phyloP scores from a whole-genome alignment of 1,284 basidiomycete genomes.

The Ganoderma resinaceum region DNA sequence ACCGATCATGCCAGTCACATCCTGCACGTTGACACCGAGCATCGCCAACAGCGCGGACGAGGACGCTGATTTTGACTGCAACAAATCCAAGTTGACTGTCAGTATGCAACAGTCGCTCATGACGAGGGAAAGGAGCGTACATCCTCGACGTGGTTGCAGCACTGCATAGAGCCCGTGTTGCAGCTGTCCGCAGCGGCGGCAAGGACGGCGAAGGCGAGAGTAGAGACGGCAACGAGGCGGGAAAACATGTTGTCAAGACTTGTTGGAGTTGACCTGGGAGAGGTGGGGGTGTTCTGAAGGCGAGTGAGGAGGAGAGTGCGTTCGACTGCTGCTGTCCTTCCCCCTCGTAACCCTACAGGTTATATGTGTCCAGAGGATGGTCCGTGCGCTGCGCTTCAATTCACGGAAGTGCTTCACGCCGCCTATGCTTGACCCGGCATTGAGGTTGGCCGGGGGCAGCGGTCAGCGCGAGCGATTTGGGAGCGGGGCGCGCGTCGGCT shows the following conservation, averaged over 20 bases:
- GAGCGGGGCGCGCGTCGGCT: background rate
- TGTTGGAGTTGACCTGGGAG: background rate
- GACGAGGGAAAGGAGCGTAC: conserved; percentile 11
- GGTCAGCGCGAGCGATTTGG: background rate
- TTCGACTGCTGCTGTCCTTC: background rate
- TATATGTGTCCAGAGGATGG: background rate
- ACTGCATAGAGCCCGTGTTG: conserved; percentile 31
- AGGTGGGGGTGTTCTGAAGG: background rate
- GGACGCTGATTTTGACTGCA: conserved; percentile 19
- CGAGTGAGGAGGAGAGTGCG: background rate
- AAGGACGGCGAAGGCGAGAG: conserved; percentile 19
- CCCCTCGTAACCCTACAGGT: background rate
- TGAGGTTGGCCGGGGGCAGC: background rate
- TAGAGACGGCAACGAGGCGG: conserved; percentile 15
- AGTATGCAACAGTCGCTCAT: background rate
- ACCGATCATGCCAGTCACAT: conserved; percentile 21
- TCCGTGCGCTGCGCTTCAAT: background rate
- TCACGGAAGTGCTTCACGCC: background rate
- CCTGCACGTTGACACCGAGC: conserved; percentile 21
- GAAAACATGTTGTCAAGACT: conserved; percentile 16
- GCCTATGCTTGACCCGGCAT: background rate
- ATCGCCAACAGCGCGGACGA: conserved; percentile 11
- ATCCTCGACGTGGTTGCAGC: conserved; percentile 27
- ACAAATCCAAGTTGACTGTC: background rate
- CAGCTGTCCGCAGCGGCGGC: conserved; percentile 25